phyloP scores from a whole-genome alignment of 2,329 filamentous ascomycete genomes.

The Neofusicoccum cordaticola region DNA sequence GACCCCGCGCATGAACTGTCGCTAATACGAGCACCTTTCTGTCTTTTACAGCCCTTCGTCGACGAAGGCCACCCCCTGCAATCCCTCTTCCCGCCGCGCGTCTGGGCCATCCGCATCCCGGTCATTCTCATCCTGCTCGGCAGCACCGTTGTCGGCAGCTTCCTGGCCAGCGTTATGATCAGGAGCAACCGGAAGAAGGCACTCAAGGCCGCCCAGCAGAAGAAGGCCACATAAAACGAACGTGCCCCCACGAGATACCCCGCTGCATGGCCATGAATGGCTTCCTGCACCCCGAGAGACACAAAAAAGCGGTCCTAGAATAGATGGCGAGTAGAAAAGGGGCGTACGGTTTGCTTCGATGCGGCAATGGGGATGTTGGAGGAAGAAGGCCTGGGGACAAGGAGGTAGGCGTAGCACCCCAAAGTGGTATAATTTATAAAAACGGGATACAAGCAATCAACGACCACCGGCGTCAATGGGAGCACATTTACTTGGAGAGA shows the following conservation, averaged over 20 bases:
- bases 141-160: constrained; percentile 90
- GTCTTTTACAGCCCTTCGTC: constrained; percentile 80
- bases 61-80: constrained; percentile 92
- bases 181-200: constrained; percentile 97
- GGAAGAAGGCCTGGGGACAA: too few species aligned
- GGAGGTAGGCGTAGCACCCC: too few species aligned
- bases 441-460: too few species aligned
- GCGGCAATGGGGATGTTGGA: too few species aligned
- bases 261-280: not conserved
- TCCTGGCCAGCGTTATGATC: constrained; percentile 97
- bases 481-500: too few species aligned
- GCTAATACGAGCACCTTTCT: not conserved
- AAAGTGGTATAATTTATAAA: too few species aligned
- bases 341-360: too few species aligned
- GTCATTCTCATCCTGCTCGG: constrained; percentile 93
- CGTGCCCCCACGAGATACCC: not conserved
- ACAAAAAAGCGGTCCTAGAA: too few species aligned
- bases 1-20: too few species aligned
- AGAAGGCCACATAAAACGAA: constrained; percentile 63
- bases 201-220: constrained; percentile 85
- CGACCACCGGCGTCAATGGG: too few species aligned
- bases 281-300: too few species aligned
- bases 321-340: too few species aligned
- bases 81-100: constrained; percentile 90
- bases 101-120: constrained; percentile 98